Evolutionary conservation across 176 grass and related monocot species (phyloP).

Genomic region (Musa beccarii): DNA sequence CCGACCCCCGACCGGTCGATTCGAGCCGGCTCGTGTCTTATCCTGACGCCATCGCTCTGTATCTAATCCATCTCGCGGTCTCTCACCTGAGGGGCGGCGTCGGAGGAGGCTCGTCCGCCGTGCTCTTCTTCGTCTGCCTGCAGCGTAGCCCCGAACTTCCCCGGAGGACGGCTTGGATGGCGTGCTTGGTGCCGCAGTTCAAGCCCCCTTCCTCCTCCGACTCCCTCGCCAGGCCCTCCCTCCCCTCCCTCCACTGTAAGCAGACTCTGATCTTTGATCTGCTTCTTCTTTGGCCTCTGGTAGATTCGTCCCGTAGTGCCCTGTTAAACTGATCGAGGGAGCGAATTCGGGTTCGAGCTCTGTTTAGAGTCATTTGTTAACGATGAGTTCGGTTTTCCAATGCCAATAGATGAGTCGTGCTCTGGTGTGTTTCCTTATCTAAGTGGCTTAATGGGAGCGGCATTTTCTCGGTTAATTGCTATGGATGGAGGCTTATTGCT

Average conservation of each 20-base stretch:
- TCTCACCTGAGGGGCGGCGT: no score
- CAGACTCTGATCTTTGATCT: background rate
- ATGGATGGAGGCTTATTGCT: no score
- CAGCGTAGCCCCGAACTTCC: background rate
- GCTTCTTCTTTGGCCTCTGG: background rate
- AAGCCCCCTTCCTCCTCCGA: background rate
- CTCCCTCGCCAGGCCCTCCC: background rate
- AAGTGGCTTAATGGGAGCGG: no score
- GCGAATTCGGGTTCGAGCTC: background rate
- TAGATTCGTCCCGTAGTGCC: background rate
- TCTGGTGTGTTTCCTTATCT: background rate
- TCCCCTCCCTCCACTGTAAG: background rate
- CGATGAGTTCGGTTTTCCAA: background rate
- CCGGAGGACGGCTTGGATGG: background rate
- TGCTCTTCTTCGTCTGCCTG: background rate
- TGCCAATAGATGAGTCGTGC: background rate
- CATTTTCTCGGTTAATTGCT: background rate
- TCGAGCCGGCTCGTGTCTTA: no score
- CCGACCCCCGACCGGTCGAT: no score
- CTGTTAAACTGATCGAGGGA: background rate
- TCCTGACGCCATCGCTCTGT: no score
- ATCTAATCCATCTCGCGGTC: no score
- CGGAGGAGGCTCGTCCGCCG: no score
- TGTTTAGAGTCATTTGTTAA: no score
- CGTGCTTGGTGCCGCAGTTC: conserved; percentile 1